Evolutionary conservation across 495 filamentous ascomycete genomes (phyloP), one percentile per base, ranked within the genome.

Genomic region (Talaromyces thailandensis): DNA sequence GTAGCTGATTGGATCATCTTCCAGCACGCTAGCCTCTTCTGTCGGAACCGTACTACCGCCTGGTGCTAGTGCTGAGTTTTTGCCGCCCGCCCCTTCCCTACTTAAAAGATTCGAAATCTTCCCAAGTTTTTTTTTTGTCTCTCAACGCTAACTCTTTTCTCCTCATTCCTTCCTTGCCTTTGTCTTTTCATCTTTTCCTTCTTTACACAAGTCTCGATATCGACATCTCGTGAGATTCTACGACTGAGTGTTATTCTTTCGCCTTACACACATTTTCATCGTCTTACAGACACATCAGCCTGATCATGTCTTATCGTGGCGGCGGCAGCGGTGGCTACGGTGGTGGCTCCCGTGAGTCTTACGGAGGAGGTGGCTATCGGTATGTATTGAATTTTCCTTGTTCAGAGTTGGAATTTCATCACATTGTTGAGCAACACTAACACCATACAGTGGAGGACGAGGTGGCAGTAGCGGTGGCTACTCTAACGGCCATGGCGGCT

Each of bases 281-380:
- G 8, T 45, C 43, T 24, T 35, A 61, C 23, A 37, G 23, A 60
- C 64, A 63, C 48, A 51, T 62, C 57, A 74, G 69, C 29, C 35
- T 53, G 64, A 76, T 66, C 70, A 86, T 90, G 88, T 90, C 86
- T 76, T 91, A 89, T 84, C 84, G 88, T 67, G 88, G 87, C 68
- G 87, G 87, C 66, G 32, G 57, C 31, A 26, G 53, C 51, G 61
- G 62, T 45, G 60, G 43, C 12, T 50, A 79, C 69, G 76, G 79
- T 28, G 51, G 51, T 28, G 35, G 35, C 71, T 75, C 75, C 70
- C 74, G 77, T 70, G 75, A 78, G 61, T 76, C 76, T 63, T 79
- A 81, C 53, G 72, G 75, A 65, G 71, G 71, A 66, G 74, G 74
- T 59, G 69, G 71, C 63, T 71, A 73, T 64, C 74, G 72, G 45